Percentiles rank a stretch among this genome's conserved stretches.
Conservation (phyloP, 2,329 filamentous ascomycete genomes). For the Ceratocystiopsis minuta region DNA sequence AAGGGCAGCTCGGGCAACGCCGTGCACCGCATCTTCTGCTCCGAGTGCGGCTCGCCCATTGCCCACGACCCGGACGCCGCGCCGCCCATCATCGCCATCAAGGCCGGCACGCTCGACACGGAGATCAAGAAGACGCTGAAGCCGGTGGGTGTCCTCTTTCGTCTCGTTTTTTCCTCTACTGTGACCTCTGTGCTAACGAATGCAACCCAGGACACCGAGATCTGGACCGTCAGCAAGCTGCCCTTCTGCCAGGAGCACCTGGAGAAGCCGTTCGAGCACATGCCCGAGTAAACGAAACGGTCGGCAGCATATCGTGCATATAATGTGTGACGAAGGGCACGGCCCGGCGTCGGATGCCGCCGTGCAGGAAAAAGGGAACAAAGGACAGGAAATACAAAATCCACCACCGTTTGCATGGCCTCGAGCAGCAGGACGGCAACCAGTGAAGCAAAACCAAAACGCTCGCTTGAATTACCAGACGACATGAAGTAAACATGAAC, state of each 20-base stretch:
- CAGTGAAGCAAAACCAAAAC: too few relatives aligned
- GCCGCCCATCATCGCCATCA: conserved; percentile 51
- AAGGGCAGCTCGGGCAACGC: conserved; percentile 40
- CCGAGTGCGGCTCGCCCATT: conserved; percentile 50
- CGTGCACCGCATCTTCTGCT: conserved; percentile 53
- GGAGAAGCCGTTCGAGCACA: conserved; percentile 42
- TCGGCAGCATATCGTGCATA: too few relatives aligned
- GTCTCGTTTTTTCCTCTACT: neutral
- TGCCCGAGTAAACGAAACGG: conserved; percentile 33
- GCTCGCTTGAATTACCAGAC: too few relatives aligned
- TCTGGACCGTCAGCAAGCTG: conserved; percentile 51
- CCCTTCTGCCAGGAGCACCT: conserved; percentile 51
- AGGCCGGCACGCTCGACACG: conserved; percentile 44
- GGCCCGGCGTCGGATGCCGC: too few relatives aligned
- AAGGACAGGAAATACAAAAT: too few relatives aligned
- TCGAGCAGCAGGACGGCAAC: too few relatives aligned
- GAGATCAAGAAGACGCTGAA: conserved; percentile 52
- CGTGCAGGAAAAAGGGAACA: too few relatives aligned
- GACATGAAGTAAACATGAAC: too few relatives aligned
- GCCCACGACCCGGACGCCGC: conserved; percentile 54
- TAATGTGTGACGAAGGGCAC: too few relatives aligned
- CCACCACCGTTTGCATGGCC: too few relatives aligned
- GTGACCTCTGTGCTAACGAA: too few relatives aligned
- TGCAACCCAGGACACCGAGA: conserved; percentile 47
- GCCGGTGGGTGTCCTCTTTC: conserved; percentile 27